Evolutionary conservation across 2,329 filamentous ascomycete genomes (phyloP).

Genomic region (Apiospora pterosperma): DNA sequence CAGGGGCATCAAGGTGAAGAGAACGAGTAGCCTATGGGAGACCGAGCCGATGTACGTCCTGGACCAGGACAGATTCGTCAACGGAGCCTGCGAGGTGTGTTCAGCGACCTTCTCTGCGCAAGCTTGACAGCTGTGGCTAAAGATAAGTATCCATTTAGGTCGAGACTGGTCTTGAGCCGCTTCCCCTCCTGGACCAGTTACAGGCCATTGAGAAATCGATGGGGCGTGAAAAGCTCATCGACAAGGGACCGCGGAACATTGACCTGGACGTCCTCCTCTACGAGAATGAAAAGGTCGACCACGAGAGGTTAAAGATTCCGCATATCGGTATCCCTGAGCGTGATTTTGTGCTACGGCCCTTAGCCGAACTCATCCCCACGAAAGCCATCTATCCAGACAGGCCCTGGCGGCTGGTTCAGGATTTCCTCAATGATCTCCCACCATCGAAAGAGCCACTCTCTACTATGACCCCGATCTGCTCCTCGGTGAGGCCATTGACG

Average conservation of each 20-base stretch:
- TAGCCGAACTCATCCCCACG: slow-evolving; percentile 68
- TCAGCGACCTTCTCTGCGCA: not conserved
- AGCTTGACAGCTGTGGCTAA: not conserved
- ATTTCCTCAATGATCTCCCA: slow-evolving; percentile 59
- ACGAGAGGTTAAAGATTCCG: slow-evolving; percentile 77
- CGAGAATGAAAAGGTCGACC: slow-evolving; percentile 59
- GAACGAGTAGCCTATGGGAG: slow-evolving; percentile 89
- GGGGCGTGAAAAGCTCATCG: slow-evolving; percentile 78
- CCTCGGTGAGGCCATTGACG: slow-evolving; percentile 50
- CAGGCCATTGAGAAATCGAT: slow-evolving; percentile 80
- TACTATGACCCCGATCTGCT: slow-evolving; percentile 54
- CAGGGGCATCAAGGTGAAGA: slow-evolving; percentile 67
- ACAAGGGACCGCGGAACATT: slow-evolving; percentile 93
- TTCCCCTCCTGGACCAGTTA: slow-evolving; percentile 73
- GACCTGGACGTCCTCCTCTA: slow-evolving; percentile 92
- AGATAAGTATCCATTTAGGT: slow-evolving; percentile 50
- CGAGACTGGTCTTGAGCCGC: slow-evolving; percentile 71
- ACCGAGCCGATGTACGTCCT: slow-evolving; percentile 95
- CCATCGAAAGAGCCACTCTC: slow-evolving; percentile 48
- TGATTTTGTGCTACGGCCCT: slow-evolving; percentile 87
- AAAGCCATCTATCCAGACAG: slow-evolving; percentile 48
- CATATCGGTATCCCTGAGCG: slow-evolving; percentile 83
- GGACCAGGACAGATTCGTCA: slow-evolving; percentile 84
- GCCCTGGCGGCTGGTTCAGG: slow-evolving; percentile 59
- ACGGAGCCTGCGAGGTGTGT: slow-evolving; percentile 86